A percentile compares a stretch with the other conserved stretches of the same genome.
These are phyloP conservation scores for Penicillium sp. DNA, from an alignment of 2,329 filamentous ascomycete genomes.

Conservation along the genomic window DNA sequence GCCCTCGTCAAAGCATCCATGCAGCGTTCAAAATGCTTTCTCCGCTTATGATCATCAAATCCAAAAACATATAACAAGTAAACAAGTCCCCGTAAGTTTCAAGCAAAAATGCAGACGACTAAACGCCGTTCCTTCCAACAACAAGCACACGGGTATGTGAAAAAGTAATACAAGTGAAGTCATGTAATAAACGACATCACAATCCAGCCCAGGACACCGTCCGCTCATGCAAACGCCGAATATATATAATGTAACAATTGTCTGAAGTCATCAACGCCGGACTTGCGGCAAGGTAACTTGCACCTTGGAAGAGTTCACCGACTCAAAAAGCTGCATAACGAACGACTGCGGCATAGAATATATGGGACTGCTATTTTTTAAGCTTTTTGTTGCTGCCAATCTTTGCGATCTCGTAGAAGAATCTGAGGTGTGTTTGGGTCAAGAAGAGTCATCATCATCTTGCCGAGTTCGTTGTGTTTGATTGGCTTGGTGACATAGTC, in stretches of 20 bases:
- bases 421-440: slow-evolving; percentile 40
- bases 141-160: slow-evolving; percentile 8
- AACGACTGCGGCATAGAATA: neutral
- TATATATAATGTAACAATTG: slow-evolving; percentile 7
- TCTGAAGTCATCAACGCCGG: neutral
- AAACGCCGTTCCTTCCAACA: neutral
- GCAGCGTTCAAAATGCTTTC: slow-evolving; percentile 11
- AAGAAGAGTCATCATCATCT: slow-evolving; percentile 48
- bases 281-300: neutral
- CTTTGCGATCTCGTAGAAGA: slow-evolving; percentile 39
- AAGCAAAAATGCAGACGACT: neutral
- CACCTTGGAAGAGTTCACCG: neutral
- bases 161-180: slow-evolving; percentile 9
- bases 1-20: neutral
- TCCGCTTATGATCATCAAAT: neutral
- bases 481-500: slow-evolving; percentile 50
- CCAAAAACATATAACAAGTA: neutral
- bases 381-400: slow-evolving; percentile 10
- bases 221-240: slow-evolving; percentile 9
- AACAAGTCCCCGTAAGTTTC: neutral
- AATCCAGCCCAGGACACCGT: slow-evolving; percentile 6
- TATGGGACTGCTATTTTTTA: neutral
- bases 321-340: neutral
- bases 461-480: slow-evolving; percentile 47
- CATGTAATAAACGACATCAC: slow-evolving; percentile 2